These are phyloP conservation scores for Daedaleopsis nitida DNA, from an alignment of 768 basidiomycete species.

Conservation along the genomic window DNA sequence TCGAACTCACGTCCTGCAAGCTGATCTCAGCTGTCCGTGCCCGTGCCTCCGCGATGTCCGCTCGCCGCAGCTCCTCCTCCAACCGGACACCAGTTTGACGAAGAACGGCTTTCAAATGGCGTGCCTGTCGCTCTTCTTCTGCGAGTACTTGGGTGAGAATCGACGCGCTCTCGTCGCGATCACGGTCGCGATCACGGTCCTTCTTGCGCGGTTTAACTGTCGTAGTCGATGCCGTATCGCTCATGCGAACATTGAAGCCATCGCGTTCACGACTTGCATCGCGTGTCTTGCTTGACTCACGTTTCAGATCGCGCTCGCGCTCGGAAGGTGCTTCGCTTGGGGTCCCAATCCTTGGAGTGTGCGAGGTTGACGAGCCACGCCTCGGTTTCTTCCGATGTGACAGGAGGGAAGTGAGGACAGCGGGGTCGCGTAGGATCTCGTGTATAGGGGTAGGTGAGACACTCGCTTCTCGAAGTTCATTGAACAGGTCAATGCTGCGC, in stretches of 20 bases:
- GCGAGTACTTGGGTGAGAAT: conserved; percentile 44
- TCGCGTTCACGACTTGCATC: conserved; percentile 11
- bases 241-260: conserved; percentile 14
- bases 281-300: conserved; percentile 1
- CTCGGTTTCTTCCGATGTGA: conserved; percentile 34
- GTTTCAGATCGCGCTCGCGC: neutral
- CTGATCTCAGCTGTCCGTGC: conserved; percentile 54
- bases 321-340: conserved; percentile 2
- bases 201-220: conserved; percentile 36
- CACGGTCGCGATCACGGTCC: conserved; percentile 30
- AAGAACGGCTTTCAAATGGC: conserved; percentile 54
- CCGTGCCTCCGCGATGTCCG: conserved; percentile 51
- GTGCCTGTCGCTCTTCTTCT: conserved; percentile 59
- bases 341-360: conserved; percentile 34
- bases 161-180: conserved; percentile 24
- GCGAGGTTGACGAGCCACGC: conserved; percentile 40
- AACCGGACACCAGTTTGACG: conserved; percentile 53
- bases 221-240: conserved; percentile 12
- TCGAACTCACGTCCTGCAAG: conserved; percentile 42
- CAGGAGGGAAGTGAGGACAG: conserved; percentile 38
- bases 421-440: conserved; percentile 47
- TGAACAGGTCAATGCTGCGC: conserved; percentile 18
- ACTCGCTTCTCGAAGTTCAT: conserved; percentile 43
- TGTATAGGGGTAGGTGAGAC: conserved; percentile 47
- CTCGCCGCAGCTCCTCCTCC: conserved; percentile 56